A percentile compares a stretch with the other conserved stretches of the same genome.
phyloP scores from a whole-genome alignment of 306 rosid genomes.

The Casuarina glauca region DNA sequence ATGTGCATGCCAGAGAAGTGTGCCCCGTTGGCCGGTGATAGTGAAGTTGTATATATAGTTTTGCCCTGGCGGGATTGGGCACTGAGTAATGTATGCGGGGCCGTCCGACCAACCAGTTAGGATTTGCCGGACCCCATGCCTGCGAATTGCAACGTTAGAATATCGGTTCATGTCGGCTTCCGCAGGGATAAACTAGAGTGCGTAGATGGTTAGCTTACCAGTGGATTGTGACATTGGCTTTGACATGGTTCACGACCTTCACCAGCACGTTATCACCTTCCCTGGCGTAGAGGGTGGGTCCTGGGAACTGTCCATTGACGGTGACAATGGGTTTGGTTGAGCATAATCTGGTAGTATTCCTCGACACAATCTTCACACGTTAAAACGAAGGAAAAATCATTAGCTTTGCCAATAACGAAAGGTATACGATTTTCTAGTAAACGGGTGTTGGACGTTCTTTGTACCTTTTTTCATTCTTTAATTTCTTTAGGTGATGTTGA shows the following conservation, averaged over 20 bases:
- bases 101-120: slow-evolving; percentile 94
- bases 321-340: slow-evolving; percentile 71
- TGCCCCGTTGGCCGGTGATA: slow-evolving; percentile 85
- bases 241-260: slow-evolving; percentile 67
- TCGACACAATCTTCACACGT: slow-evolving; percentile 62
- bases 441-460: slow-evolving; percentile 30
- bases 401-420: too few species aligned
- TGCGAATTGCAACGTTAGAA: slow-evolving; percentile 12
- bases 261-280: slow-evolving; percentile 81
- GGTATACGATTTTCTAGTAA: too few species aligned
- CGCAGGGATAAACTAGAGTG: too few species aligned
- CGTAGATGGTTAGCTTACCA: slow-evolving; percentile 44
- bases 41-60: slow-evolving; percentile 79
- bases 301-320: slow-evolving; percentile 78
- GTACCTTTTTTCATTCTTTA: not conserved
- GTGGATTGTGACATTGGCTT: slow-evolving; percentile 66
- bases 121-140: slow-evolving; percentile 88
- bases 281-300: slow-evolving; percentile 87
- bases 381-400: too few species aligned
- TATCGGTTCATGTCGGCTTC: too few species aligned
- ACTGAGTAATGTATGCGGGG: slow-evolving; percentile 81
- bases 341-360: slow-evolving; percentile 55
- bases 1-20: slow-evolving; percentile 92
- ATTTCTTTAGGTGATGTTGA: not conserved
- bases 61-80: slow-evolving; percentile 75